A percentile compares a stretch with the other conserved stretches of the same genome.
Evolutionary conservation across 2,329 filamentous ascomycete species (phyloP).

Genomic region (Cladosporium sp.): DNA sequence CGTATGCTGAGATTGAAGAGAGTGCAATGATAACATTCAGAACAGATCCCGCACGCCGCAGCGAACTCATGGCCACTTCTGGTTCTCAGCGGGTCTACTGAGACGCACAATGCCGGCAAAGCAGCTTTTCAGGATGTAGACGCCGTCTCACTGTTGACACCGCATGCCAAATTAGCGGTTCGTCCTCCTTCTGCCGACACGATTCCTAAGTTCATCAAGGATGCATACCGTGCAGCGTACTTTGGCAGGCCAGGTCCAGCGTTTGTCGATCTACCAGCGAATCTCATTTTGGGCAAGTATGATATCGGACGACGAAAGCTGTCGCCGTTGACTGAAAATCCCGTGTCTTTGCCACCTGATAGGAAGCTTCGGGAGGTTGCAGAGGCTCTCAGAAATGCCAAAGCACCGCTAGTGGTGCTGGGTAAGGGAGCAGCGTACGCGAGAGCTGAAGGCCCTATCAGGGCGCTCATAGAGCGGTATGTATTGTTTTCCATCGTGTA

Average conservation of each 20-base stretch:
- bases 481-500: background rate
- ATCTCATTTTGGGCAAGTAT: conserved; percentile 46
- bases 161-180: conserved; percentile 50
- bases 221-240: conserved; percentile 50
- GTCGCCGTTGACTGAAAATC: conserved; percentile 26
- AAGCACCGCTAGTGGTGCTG: conserved; percentile 49
- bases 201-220: conserved; percentile 44
- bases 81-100: conserved; percentile 50
- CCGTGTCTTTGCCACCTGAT: conserved; percentile 43
- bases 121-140: conserved; percentile 56
- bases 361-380: conserved; percentile 39
- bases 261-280: conserved; percentile 53
- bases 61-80: conserved; percentile 54
- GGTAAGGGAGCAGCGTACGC: conserved; percentile 55
- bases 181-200: conserved; percentile 43
- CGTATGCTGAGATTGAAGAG: background rate
- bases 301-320: conserved; percentile 21
- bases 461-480: conserved; percentile 39
- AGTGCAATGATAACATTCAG: background rate
- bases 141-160: conserved; percentile 48
- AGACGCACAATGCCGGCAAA: conserved; percentile 48
- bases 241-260: conserved; percentile 51
- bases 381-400: conserved; percentile 43
- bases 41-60: conserved; percentile 33
- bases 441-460: conserved; percentile 44